Conservation (phyloP, 345 rosid genomes). For the Brassica juncea region DNA sequence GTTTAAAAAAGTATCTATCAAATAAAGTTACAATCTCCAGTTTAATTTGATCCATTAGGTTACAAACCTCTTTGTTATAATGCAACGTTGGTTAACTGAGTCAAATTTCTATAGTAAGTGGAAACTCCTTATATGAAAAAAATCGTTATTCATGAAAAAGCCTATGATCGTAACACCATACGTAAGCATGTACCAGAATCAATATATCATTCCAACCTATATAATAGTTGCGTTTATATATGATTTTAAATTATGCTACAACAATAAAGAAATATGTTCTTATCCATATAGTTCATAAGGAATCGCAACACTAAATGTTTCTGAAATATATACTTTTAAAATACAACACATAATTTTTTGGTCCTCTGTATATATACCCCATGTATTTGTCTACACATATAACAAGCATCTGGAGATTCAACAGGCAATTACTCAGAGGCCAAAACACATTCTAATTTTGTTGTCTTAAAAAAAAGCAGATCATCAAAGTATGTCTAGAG, state of each 20-base stretch:
- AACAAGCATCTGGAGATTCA: constrained; percentile 13
- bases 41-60: background rate
- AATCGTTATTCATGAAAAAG: constrained; percentile 10
- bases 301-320: constrained; percentile 24
- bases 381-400: constrained; percentile 24
- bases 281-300: constrained; percentile 6
- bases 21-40: background rate
- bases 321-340: background rate
- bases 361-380: background rate
- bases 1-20: background rate
- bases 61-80: background rate
- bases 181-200: constrained; percentile 34
- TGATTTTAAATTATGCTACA: background rate
- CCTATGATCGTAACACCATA: constrained; percentile 33
- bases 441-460: background rate
- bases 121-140: constrained; percentile 14
- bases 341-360: background rate
- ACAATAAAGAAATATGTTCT: background rate
- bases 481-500: constrained; percentile 25
- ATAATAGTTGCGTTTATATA: background rate
- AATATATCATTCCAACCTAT: constrained; percentile 1
- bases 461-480: background rate
- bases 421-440: constrained; percentile 12
- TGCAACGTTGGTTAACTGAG: background rate
- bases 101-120: constrained; percentile 21